Evolutionary conservation across 2,329 filamentous ascomycete species (phyloP).

Genomic region (Colletotrichum falcatum): DNA sequence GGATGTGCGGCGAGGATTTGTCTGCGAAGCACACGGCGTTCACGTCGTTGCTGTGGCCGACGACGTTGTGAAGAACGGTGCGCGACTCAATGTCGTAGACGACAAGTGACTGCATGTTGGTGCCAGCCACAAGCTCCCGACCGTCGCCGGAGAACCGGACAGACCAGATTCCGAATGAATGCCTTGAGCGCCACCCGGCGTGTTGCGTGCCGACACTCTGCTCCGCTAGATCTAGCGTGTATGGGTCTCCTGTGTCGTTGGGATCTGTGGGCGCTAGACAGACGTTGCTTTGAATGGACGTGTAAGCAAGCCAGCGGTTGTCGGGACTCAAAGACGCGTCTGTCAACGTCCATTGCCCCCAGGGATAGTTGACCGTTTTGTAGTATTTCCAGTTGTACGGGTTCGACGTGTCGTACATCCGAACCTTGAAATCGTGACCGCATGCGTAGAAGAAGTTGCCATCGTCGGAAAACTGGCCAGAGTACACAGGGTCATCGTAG

Average conservation of each 20-base stretch:
- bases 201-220: constrained; percentile 44
- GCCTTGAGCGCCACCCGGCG: constrained; percentile 46
- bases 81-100: constrained; percentile 93
- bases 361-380: constrained; percentile 87
- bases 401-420: constrained; percentile 98
- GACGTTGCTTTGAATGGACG: constrained; percentile 85
- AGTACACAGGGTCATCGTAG: constrained; percentile 88
- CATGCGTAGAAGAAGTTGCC: constrained; percentile 97
- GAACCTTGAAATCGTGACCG: constrained; percentile 91
- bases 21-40: constrained; percentile 98
- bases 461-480: constrained; percentile 95
- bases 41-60: constrained; percentile 87
- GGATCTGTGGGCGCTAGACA: constrained; percentile 91
- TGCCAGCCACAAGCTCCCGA: constrained; percentile 89
- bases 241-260: constrained; percentile 82
- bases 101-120: constrained; percentile 81
- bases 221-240: constrained; percentile 78
- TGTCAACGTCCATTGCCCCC: constrained; percentile 94
- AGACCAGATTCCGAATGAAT: constrained; percentile 81
- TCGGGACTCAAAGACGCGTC: constrained; percentile 92
- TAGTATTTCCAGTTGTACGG: constrained; percentile 97
- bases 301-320: constrained; percentile 92
- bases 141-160: constrained; percentile 94
- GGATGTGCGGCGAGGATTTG: constrained; percentile 86
- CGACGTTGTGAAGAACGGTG: constrained; percentile 77